A percentile compares a stretch with the other conserved stretches of the same genome.
phyloP scores from a whole-genome alignment of 495 filamentous ascomycete genomes.

The Oidiodendron maius region DNA sequence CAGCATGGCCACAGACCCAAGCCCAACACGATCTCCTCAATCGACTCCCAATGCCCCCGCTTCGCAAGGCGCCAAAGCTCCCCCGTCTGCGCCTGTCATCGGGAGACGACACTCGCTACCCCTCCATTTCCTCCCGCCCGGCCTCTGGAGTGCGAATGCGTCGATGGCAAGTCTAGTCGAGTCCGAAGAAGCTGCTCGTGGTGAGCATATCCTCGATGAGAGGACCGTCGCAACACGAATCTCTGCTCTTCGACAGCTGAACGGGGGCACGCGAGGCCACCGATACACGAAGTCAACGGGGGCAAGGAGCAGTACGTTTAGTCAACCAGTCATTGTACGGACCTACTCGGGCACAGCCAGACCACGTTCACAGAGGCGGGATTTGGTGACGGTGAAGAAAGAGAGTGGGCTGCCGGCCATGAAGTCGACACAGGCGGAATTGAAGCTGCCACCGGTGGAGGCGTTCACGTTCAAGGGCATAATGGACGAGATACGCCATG shows the following conservation, averaged over 20 bases:
- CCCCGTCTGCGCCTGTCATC: conserved; percentile 17
- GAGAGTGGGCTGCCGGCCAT: conserved; percentile 15
- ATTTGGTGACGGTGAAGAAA: conserved; percentile 22
- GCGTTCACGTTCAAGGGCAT: conserved; percentile 56
- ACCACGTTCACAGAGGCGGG: conserved; percentile 18
- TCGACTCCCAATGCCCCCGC: conserved; percentile 16
- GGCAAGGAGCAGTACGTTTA: conserved; percentile 46
- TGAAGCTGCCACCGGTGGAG: conserved; percentile 42
- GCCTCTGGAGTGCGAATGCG: conserved; percentile 21
- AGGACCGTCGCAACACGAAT: conserved; percentile 23
- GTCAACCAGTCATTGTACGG: conserved; percentile 49
- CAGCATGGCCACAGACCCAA: conserved; percentile 16
- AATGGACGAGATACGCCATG: conserved; percentile 38
- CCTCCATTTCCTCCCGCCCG: conserved; percentile 21
- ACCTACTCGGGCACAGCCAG: conserved; percentile 39
- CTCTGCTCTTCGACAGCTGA: conserved; percentile 25
- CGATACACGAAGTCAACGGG: conserved; percentile 38
- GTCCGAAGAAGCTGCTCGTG: conserved; percentile 23
- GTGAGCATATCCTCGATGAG: conserved; percentile 25
- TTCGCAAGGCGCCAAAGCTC: conserved; percentile 3
- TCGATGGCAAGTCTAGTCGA: conserved; percentile 22
- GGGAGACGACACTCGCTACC: conserved; percentile 21
- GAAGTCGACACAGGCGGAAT: conserved; percentile 16
- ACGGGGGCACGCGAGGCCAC: conserved; percentile 25
- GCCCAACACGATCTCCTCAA: conserved; percentile 11